phyloP scores from a whole-genome alignment of 2,329 filamentous ascomycete genomes.

The Metarhizium sp. region DNA sequence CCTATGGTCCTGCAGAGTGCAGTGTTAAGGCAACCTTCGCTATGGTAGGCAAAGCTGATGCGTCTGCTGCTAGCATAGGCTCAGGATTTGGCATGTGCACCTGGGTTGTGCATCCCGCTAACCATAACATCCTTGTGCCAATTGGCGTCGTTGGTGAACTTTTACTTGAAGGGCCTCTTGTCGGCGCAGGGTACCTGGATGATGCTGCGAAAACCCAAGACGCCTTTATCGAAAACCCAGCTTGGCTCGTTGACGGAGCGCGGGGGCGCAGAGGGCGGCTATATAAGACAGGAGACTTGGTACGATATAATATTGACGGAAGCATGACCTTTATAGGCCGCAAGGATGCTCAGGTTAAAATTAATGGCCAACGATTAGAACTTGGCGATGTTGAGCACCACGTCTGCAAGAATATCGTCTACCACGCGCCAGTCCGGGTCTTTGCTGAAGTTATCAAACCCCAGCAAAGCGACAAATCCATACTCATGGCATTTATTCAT shows the following conservation, averaged over 20 bases:
- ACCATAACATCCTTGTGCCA: constrained; percentile 13
- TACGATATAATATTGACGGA: constrained; percentile 23
- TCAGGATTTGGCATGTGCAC: constrained; percentile 2
- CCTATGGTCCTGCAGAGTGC: constrained; percentile 6
- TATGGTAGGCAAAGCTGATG: background rate
- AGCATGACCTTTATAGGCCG: constrained; percentile 35
- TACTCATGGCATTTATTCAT: constrained; percentile 2
- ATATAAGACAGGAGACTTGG: constrained; percentile 40
- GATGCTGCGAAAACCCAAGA: constrained; percentile 33
- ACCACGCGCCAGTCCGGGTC: background rate
- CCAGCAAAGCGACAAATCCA: background rate
- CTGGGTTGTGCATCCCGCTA: constrained; percentile 2
- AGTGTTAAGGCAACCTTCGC: constrained; percentile 2
- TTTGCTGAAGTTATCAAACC: constrained; percentile 1
- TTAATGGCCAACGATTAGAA: constrained; percentile 44
- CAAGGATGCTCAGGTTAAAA: constrained; percentile 45
- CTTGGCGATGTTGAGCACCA: constrained; percentile 18
- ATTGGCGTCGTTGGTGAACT: constrained; percentile 26
- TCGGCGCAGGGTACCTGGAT: constrained; percentile 40
- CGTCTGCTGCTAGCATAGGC: constrained; percentile 3
- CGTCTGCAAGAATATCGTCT: background rate
- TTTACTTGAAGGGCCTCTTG: constrained; percentile 30
- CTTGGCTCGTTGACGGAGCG: constrained; percentile 11
- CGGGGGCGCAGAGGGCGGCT: constrained; percentile 13
- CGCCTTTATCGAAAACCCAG: constrained; percentile 31